Evolutionary conservation across 2,329 filamentous ascomycete genomes (phyloP).

Genomic region (Colletotrichum lini): DNA sequence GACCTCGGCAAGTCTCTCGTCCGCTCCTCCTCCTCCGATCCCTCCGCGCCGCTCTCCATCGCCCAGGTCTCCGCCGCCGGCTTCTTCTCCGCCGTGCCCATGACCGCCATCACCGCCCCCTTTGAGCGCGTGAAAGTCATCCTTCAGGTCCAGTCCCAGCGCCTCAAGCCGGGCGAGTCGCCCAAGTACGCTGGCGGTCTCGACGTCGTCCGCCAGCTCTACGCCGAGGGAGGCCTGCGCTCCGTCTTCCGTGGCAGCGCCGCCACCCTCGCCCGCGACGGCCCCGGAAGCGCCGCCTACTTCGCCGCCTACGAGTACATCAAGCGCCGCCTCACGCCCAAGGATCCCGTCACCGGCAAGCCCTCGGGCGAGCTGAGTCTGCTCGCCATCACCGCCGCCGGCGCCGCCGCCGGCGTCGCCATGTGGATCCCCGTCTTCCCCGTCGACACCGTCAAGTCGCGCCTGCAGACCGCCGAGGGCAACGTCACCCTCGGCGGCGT

Average conservation of each 20-base stretch:
- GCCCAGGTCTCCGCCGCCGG: conserved; percentile 91
- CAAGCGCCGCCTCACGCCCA: conserved; percentile 88
- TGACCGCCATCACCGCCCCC: conserved; percentile 98
- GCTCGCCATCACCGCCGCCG: conserved; percentile 85
- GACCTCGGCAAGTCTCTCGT: conserved; percentile 95
- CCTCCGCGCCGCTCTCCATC: conserved; percentile 80
- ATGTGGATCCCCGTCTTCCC: conserved; percentile 99
- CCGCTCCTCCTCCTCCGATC: conserved; percentile 73
- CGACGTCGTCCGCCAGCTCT: conserved; percentile 94
- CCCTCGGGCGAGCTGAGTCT: conserved; percentile 84
- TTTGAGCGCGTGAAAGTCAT: conserved; percentile 99
- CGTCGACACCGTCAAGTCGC: conserved; percentile 95
- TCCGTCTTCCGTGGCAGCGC: conserved; percentile 92
- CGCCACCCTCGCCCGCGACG: conserved; percentile 94
- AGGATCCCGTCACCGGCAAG: conserved; percentile 80
- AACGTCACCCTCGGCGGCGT: conserved; percentile 85
- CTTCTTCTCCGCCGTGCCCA: conserved; percentile 97
- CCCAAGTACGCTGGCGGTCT: conserved; percentile 89
- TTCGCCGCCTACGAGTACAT: conserved; percentile 98
- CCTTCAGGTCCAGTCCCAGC: conserved; percentile 96
- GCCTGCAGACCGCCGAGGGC: conserved; percentile 91
- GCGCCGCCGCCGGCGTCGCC: conserved; percentile 91
- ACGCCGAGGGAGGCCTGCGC: conserved; percentile 89
- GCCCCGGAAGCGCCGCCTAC: conserved; percentile 93
- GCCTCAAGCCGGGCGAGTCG: conserved; percentile 90